Evolutionary conservation across 2,329 filamentous ascomycete species (phyloP).

Genomic region (Colletotrichum filicis): DNA sequence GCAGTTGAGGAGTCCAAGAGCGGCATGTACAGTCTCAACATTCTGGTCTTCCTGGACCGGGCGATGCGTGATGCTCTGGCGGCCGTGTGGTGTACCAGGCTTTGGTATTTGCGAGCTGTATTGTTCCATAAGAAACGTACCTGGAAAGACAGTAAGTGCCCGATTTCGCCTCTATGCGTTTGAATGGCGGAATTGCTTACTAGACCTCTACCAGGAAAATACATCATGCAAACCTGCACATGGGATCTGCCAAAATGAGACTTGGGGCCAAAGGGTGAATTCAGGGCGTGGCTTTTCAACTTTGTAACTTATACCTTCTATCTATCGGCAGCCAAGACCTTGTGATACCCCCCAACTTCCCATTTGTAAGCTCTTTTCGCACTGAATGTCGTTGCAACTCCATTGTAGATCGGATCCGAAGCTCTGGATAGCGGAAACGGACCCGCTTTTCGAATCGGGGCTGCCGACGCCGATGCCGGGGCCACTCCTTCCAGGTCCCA

Average conservation of each 20-base stretch:
- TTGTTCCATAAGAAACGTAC: constrained; percentile 11
- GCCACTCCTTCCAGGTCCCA: neutral
- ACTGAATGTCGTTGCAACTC: neutral
- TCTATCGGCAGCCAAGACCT: neutral
- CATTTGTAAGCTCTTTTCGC: neutral
- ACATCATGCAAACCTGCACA: constrained; percentile 27
- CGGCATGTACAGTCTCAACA: constrained; percentile 43
- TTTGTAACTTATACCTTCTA: neutral
- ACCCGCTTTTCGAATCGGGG: constrained; percentile 20
- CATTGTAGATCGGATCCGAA: neutral
- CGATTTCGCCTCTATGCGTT: no score
- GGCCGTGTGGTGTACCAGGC: constrained; percentile 47
- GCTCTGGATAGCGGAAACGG: neutral
- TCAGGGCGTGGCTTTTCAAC: neutral
- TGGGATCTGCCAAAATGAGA: constrained; percentile 8
- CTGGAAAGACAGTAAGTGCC: constrained; percentile 24
- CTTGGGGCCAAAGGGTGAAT: neutral
- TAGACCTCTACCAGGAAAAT: neutral
- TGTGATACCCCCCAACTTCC: neutral
- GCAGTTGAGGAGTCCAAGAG: constrained; percentile 46
- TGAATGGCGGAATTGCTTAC: neutral
- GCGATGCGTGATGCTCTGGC: constrained; percentile 47
- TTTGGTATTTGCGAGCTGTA: constrained; percentile 46
- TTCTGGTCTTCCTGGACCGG: constrained; percentile 44
- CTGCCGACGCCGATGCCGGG: constrained; percentile 30